Conservation (phyloP, 768 basidiomycete genomes). For the Boletus vinaceobasis region DNA sequence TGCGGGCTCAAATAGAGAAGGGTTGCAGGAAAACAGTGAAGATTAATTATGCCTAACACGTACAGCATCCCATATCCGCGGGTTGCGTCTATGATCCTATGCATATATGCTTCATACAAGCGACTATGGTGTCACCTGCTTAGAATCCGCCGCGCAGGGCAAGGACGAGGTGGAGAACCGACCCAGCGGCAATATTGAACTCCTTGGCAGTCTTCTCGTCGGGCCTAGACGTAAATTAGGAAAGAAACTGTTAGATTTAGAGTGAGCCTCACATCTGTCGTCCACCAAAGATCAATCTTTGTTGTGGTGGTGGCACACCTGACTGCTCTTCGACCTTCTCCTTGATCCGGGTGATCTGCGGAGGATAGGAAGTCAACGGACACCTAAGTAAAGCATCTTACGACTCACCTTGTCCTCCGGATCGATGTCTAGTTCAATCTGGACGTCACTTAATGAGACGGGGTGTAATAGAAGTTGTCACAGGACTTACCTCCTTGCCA, state of each 20-base stretch:
- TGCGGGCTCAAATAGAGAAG: neutral
- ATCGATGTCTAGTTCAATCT: conserved; percentile 97
- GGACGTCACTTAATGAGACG: conserved; percentile 12
- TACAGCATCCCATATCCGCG: neutral
- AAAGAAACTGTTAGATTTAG: neutral
- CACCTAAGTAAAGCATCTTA: neutral
- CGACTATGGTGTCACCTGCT: conserved; percentile 3
- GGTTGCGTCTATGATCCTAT: conserved; percentile 22
- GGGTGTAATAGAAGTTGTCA: neutral
- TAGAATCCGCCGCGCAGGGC: conserved; percentile 88
- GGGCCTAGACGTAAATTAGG: conserved; percentile 46
- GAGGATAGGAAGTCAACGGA: neutral
- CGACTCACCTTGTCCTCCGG: conserved; percentile 72
- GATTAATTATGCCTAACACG: conserved; percentile 21
- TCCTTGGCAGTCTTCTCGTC: conserved; percentile 91
- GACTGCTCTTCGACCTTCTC: conserved; percentile 98
- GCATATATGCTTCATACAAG: conserved; percentile 18
- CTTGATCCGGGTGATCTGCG: conserved; percentile 88
- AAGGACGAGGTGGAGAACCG: conserved; percentile 90
- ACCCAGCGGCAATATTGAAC: conserved; percentile 78
- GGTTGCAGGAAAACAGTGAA: conserved; percentile 12
- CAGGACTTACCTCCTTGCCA: conserved; percentile 80
- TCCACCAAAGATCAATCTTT: conserved; percentile 89
- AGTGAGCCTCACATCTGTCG: conserved; percentile 76
- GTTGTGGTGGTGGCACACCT: conserved; percentile 94